These are phyloP conservation scores for Populus tremula DNA, from an alignment of 345 rosid species.

Conservation along the genomic window DNA sequence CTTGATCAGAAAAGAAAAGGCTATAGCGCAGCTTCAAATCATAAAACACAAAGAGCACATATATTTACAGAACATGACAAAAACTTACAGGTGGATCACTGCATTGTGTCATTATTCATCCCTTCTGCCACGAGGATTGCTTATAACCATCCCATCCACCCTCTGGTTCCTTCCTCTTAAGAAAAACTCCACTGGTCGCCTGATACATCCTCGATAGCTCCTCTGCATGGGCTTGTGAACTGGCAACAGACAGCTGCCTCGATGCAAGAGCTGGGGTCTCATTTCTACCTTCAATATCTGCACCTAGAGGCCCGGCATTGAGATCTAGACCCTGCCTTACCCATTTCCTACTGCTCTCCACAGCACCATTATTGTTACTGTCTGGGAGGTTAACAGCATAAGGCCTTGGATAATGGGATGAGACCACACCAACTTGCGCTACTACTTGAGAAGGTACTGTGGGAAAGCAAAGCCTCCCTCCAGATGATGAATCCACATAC, in stretches of 20 bases:
- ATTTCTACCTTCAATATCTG: conserved; percentile 66
- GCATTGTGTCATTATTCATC: conserved; percentile 5
- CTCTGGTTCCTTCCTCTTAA: conserved; percentile 86
- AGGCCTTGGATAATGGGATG: conserved; percentile 60
- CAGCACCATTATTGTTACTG: conserved; percentile 38
- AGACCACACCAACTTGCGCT: conserved; percentile 52
- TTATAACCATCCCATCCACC: conserved; percentile 88
- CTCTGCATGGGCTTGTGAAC: conserved; percentile 52
- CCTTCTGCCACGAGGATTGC: conserved; percentile 78
- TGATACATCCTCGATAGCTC: conserved; percentile 79
- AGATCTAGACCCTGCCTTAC: conserved; percentile 68
- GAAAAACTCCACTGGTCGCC: conserved; percentile 43
- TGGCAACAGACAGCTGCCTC: conserved; percentile 51
- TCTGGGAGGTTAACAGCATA: conserved; percentile 61
- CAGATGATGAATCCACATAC: conserved; percentile 63
- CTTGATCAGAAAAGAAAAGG: neutral
- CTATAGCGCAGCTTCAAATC: too few species aligned
- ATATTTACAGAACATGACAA: conserved; percentile 1
- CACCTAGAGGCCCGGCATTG: conserved; percentile 75
- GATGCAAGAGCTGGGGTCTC: conserved; percentile 43
- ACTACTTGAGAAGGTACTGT: conserved; percentile 58
- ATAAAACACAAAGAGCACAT: neutral
- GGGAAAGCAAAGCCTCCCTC: conserved; percentile 63
- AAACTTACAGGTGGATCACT: conserved; percentile 37
- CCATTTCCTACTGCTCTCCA: conserved; percentile 62